Evolutionary conservation across 176 grass and related monocot genomes (phyloP).

Genomic region (Bonia amplexicaulis): DNA sequence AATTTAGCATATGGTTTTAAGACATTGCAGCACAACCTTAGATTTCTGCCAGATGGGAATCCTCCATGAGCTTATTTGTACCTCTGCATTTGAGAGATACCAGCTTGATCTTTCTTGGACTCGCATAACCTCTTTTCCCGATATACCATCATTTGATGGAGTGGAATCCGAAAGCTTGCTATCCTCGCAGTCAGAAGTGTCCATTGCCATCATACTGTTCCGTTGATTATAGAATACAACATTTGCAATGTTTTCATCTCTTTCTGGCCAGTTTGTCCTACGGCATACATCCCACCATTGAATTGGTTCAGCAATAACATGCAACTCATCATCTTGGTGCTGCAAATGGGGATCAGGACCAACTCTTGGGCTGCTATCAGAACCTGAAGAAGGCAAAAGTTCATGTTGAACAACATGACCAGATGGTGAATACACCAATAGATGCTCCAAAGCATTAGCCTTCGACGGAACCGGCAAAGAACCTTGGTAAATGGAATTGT

Average conservation of each 20-base stretch:
- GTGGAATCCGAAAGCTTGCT: slow-evolving; percentile 43
- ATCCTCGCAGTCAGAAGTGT: slow-evolving; percentile 67
- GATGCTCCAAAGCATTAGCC: slow-evolving; percentile 90
- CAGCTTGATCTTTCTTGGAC: slow-evolving; percentile 66
- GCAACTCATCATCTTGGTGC: slow-evolving; percentile 88
- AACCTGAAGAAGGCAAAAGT: slow-evolving; percentile 70
- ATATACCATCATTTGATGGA: slow-evolving; percentile 47
- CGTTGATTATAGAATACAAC: slow-evolving; percentile 50
- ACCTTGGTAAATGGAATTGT: slow-evolving; percentile 72
- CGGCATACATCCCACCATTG: slow-evolving; percentile 99
- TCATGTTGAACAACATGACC: slow-evolving; percentile 99
- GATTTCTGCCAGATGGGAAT: slow-evolving; percentile 99
- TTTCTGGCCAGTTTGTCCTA: slow-evolving; percentile 92
- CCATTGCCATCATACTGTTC: slow-evolving; percentile 44
- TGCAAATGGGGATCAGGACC: slow-evolving; percentile 49
- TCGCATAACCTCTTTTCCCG: slow-evolving; percentile 49
- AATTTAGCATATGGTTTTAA: slow-evolving; percentile 17
- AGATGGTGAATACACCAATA: slow-evolving; percentile 94
- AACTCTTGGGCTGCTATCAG: slow-evolving; percentile 64
- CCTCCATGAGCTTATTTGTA: slow-evolving; percentile 71
- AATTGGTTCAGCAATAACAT: slow-evolving; percentile 84
- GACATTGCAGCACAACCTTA: slow-evolving; percentile 53
- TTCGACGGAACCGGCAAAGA: slow-evolving; percentile 48
- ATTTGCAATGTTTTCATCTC: slow-evolving; percentile 67
- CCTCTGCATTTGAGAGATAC: slow-evolving; percentile 96